Base-by-base conservation (phyloP, 257 asterid genomes). In the Anisodus tanguticus region DNA sequence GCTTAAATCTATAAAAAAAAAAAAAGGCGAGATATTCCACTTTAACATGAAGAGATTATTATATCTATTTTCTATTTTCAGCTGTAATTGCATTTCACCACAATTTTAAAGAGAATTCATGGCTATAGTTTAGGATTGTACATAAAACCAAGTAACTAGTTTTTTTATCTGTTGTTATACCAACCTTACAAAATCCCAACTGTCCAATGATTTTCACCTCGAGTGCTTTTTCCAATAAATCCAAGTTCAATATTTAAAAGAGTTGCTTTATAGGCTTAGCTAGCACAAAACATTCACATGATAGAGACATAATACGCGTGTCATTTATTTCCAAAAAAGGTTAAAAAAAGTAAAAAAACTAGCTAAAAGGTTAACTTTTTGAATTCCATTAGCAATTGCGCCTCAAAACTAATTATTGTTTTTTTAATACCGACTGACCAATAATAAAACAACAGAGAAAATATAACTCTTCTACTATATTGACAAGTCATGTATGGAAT, bases 361-460 rank as follows among this genome's bases (percentile, higher is more conserved):
- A 22, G 22, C 19, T 17, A 76, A 51, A 51, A 37, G 13, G 55
- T 47, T 22, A 76, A 51, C 26, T 76, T 76, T 49, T 76, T 41
- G 22, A 49, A 5, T 76, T 76, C 81, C 81, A 49, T 76, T 76
- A 51, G 13, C 60, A 26, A 76, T 22, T 49, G 80, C 45, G n/a
- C 45, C 80, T 22, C 6, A 49, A 74, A 74, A 49, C 51, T 47
- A 72, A 47, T 49, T 76, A 12, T 49, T 6, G 8, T 12, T 12
- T 22, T 22, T 76, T 26, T 41, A 71, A 0, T 43, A 43, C 81
- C 63, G 81, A 76, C 62, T 62, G 5, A 76, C 81, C 81, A 76
- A 51, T 76, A 4, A 76, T 26, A 22, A 49, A 76, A 76, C 81
- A 76, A 76, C 80, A 72, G 59, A 72, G 58, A 45, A 71, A 71